phyloP scores from a whole-genome alignment of 352 stramenopile species.

The Phytophthora sansomeana region DNA sequence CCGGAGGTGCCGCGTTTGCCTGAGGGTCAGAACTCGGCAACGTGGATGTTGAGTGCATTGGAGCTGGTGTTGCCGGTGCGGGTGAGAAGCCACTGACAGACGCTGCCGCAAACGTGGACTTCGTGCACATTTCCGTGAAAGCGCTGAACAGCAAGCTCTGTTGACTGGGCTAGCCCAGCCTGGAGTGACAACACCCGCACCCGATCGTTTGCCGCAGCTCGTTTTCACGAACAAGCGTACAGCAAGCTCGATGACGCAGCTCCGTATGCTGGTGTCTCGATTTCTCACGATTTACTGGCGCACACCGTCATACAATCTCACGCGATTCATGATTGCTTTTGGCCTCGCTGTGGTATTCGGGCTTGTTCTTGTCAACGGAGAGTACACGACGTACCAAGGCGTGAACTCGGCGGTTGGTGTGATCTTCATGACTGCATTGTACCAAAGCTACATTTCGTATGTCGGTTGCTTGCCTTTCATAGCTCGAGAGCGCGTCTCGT shows the following conservation, averaged over 20 bases:
- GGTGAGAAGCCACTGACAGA: neutral
- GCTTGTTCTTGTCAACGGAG: conserved; percentile 52
- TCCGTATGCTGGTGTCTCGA: conserved; percentile 20
- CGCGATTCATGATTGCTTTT: conserved; percentile 58
- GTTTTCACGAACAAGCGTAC: conserved; percentile 27
- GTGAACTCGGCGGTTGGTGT: conserved; percentile 54
- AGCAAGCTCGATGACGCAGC: conserved; percentile 18
- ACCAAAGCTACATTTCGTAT: conserved; percentile 47
- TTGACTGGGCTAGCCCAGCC: too few species aligned
- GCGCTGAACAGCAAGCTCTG: conserved; percentile 3
- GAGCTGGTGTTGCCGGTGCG: conserved; percentile 29
- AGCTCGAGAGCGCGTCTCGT: conserved; percentile 73
- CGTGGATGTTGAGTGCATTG: conserved; percentile 81
- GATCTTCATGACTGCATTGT: conserved; percentile 66
- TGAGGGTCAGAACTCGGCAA: conserved; percentile 54
- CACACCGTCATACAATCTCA: conserved; percentile 81
- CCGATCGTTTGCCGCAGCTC: conserved; percentile 11
- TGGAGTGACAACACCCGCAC: too few species aligned
- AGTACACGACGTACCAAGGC: conserved; percentile 42
- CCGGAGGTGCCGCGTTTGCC: conserved; percentile 31
- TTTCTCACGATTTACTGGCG: conserved; percentile 50
- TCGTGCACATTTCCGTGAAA: conserved; percentile 34
- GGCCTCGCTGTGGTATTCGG: conserved; percentile 75
- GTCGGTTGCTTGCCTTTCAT: conserved; percentile 58
- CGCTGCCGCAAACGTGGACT: conserved; percentile 14